Base-by-base conservation (phyloP, 2,329 filamentous ascomycete species). In the Fusarium protoensiforme region DNA sequence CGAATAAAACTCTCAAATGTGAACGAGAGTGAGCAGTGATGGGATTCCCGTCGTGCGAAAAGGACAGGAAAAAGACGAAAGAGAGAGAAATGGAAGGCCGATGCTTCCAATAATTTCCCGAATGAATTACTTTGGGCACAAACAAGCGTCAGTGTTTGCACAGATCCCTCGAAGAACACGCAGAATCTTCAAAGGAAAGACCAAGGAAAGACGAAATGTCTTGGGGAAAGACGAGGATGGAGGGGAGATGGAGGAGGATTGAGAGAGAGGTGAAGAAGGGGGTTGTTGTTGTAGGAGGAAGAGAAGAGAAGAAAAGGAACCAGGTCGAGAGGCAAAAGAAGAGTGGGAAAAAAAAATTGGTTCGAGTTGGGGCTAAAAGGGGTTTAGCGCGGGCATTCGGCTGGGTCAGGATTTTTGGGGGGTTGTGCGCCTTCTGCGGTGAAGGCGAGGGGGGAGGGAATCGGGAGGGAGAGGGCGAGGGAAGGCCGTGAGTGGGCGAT, bases 121-220 rank as follows among this genome's bases (percentile, higher is more conserved):
- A 56, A 75, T 78, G 66, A 73, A 82, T 80, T 81, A 81, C 71
- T 74, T 77, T 80, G 36, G 68, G 76, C 75, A 80, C 77, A 73
- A 75, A 76, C 70, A 75, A 75, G 73, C 74, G 77, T 76, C 68
- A 78, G 77, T 81, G 73, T 79, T 78, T 77, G 67, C 75, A 69
- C 78, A 78, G 76, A 74, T 81, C 80, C 83, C 80, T 83, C 80
- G 79, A 83, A 84, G 82, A 84, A 83, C 79, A 80, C 78, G 78
- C 82, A 81, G 79, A 82, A 83, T 83, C 82, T 84, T 85, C 83
- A 84, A 85, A 85, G 83, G 82, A 85, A 83, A 81, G 81, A 84
- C 82, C 80, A 85, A 83, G 79, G 81, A 83, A 82, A 81, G 79
- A 81, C 77, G 74, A 74, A 78, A 69, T 72, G 77, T 78, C 79